Evolutionary conservation across 352 stramenopile species (phyloP), one percentile per base, ranked within the genome.

Genomic region (Halophytophthora polymorphica): DNA sequence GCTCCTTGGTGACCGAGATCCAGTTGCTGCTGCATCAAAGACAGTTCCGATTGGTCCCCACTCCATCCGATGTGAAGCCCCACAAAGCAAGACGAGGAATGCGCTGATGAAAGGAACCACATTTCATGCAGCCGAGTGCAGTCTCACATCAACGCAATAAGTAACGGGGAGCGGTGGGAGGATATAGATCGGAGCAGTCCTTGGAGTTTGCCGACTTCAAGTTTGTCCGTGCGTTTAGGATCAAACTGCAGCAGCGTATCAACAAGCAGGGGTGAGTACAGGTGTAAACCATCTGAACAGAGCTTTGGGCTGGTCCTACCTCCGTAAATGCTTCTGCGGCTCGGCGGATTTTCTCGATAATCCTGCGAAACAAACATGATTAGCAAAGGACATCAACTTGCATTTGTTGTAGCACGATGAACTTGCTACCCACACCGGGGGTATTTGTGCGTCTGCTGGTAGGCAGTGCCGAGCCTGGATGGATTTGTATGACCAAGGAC

Each of bases 171-270:
- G 11, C 8, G 42, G 29, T 40, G 21, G 29, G 69, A 80, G 64
- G 77, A 88, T 86, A 88, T 86, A 40, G 56, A 64, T 62, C 66
- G 66, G n/a, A 90, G 61, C 2, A 90, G 50, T 2, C 54, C 31
- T 5, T 46, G 67, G 0, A 90, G 57, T 39, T 79, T 86, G 19
- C 54, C 53, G 12, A 39, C 45, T 17, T 86, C 73, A 21, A 88
- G 53, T 45, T 64, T 70, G 19, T 71, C 66, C 0, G 53, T 75
- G 17, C 66, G 60, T 14, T 58, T 56, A 28, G 50, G 44, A 58
- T 89, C 78, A 40, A 72, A 56, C 77, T 88, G 39, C 7, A 34
- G 17, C 31, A 51, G 12, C 14, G 39, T 13, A 18, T 38, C 41
- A 47, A 0, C 11, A 52, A 39, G 38, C 37, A 38, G 48, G 28